phyloP scores from a whole-genome alignment of 768 basidiomycete genomes.

The Rhodotorula paludigena region DNA sequence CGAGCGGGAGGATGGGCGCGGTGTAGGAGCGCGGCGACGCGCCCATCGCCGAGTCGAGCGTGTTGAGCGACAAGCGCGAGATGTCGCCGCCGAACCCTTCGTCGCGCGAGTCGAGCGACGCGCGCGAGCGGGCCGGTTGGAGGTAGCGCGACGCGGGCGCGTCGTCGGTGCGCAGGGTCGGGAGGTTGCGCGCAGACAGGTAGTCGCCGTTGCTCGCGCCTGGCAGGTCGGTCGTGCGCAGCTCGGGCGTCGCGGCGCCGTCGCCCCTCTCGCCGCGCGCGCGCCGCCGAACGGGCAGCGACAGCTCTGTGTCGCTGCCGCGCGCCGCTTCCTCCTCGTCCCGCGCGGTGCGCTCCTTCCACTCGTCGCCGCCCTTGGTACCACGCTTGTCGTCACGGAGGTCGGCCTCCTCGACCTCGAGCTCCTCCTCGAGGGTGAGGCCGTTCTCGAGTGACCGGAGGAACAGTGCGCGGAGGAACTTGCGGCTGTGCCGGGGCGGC shows the following conservation, averaged over 20 bases:
- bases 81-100: slow-evolving; percentile 15
- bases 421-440: slow-evolving; percentile 22
- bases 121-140: neutral
- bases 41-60: slow-evolving; percentile 21
- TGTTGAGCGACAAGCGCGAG: slow-evolving; percentile 9
- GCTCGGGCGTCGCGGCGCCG: slow-evolving; percentile 25
- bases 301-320: neutral
- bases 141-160: neutral
- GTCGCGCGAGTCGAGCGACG: slow-evolving; percentile 16
- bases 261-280: too few species aligned
- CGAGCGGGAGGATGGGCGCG: neutral
- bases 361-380: neutral
- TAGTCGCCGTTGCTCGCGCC: slow-evolving; percentile 1
- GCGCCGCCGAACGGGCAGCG: neutral
- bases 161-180: neutral
- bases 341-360: neutral
- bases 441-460: slow-evolving; percentile 41
- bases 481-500: slow-evolving; percentile 24
- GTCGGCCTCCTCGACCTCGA: neutral
- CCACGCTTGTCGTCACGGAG: neutral
- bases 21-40: neutral
- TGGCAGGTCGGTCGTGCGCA: slow-evolving; percentile 4
- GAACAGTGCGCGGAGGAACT: slow-evolving; percentile 34
- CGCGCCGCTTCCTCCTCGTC: slow-evolving; percentile 5
- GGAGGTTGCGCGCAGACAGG: slow-evolving; percentile 4